Evolutionary conservation across 1,139 yeast genomes (phyloP).

Genomic region (Nakaseomyces bracarensis): DNA sequence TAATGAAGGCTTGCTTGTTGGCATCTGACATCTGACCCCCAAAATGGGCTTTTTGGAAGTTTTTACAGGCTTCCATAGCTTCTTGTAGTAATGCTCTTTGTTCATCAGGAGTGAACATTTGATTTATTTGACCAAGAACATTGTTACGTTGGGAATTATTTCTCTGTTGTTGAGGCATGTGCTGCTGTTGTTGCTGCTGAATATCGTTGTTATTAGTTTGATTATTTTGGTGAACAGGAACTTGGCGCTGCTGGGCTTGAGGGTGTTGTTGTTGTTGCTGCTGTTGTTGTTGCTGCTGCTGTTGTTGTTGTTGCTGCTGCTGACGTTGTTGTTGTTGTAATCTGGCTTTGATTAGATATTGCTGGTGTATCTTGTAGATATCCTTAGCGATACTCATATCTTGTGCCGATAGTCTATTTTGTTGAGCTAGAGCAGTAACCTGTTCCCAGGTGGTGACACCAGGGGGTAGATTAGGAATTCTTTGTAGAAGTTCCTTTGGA

Average conservation of each 20-base stretch:
- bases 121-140: constrained; percentile 33
- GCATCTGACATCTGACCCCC: constrained; percentile 26
- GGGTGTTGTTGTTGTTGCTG: constrained; percentile 13
- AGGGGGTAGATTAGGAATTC: constrained; percentile 76
- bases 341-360: constrained; percentile 28
- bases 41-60: constrained; percentile 25
- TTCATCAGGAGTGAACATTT: constrained; percentile 32
- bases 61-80: constrained; percentile 29
- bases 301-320: constrained; percentile 18
- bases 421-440: constrained; percentile 60
- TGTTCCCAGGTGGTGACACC: constrained; percentile 79
- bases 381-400: constrained; percentile 35
- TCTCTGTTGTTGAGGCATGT: constrained; percentile 17
- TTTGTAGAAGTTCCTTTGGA: constrained; percentile 60
- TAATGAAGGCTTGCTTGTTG: constrained; percentile 27
- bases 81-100: constrained; percentile 29
- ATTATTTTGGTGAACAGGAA: constrained; percentile 4
- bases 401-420: constrained; percentile 36
- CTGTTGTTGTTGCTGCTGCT: constrained; percentile 16
- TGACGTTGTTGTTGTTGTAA: constrained; percentile 21
- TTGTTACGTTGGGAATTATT: constrained; percentile 28
- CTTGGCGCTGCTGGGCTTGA: constrained; percentile 14
- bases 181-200: background rate
- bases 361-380: constrained; percentile 35
- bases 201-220: constrained; percentile 15